Percentiles rank a stretch among this genome's conserved stretches.
Evolutionary conservation across 1,284 basidiomycete genomes (phyloP).

Genomic region (Leccinum fuscescens): DNA sequence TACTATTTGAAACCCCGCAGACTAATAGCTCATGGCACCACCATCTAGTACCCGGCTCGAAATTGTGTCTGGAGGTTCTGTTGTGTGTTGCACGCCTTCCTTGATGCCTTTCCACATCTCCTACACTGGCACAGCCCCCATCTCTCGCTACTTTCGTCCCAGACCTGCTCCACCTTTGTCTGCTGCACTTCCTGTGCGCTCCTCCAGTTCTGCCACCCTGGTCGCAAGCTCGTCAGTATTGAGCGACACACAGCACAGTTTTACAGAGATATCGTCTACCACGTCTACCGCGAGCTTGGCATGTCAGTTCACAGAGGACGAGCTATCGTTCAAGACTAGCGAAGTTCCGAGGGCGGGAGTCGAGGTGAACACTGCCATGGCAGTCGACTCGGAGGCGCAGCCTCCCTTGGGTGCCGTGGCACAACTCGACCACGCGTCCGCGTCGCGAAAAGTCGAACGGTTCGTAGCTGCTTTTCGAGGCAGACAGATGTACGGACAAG

Average conservation of each 20-base stretch:
- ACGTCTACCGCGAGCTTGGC: constrained; percentile 1
- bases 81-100: constrained; percentile 47
- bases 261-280: constrained; percentile 9
- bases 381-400: constrained; percentile 13
- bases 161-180: constrained; percentile 40
- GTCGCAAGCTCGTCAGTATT: constrained; percentile 14
- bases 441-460: constrained; percentile 28
- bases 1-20: background rate
- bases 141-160: constrained; percentile 69
- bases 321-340: background rate
- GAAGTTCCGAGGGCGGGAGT: background rate
- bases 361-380: background rate
- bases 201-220: constrained; percentile 19
- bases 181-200: constrained; percentile 9
- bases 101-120: constrained; percentile 80
- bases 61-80: constrained; percentile 15
- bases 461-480: constrained; percentile 71
- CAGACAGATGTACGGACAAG: constrained; percentile 63
- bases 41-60: constrained; percentile 15
- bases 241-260: constrained; percentile 8
- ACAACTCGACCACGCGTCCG: background rate
- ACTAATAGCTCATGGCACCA: background rate
- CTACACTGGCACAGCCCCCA: constrained; percentile 66
- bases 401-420: constrained; percentile 1
- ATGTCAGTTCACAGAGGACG: background rate